Evolutionary conservation across 345 rosid genomes (phyloP).

Genomic region (Rubroshorea leprosula): DNA sequence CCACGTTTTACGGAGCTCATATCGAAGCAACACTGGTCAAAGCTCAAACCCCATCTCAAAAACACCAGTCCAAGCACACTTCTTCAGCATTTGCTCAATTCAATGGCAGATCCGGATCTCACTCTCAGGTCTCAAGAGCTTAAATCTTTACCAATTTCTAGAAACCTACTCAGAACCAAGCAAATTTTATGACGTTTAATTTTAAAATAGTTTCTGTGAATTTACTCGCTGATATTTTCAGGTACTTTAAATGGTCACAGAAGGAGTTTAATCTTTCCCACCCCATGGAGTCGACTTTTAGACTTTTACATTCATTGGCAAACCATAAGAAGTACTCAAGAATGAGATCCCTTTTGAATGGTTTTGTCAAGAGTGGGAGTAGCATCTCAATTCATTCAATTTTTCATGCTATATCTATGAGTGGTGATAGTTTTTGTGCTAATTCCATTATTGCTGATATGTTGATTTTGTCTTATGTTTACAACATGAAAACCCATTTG

Average conservation of each 20-base stretch:
- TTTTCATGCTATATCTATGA: slow-evolving; percentile 54
- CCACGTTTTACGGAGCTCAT: slow-evolving; percentile 34
- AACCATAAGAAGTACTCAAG: slow-evolving; percentile 45
- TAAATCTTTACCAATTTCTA: not conserved
- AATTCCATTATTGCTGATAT: slow-evolving; percentile 57
- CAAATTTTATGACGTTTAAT: not conserved
- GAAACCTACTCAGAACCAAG: not conserved
- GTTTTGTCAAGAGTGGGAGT: slow-evolving; percentile 36
- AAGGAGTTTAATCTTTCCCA: slow-evolving; percentile 34
- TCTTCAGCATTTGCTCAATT: slow-evolving; percentile 42
- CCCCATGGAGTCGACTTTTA: slow-evolving; percentile 41
- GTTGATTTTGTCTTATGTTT: slow-evolving; percentile 56
- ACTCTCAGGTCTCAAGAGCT: slow-evolving; percentile 27
- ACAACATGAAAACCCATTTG: slow-evolving; percentile 34
- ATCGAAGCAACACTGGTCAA: slow-evolving; percentile 59
- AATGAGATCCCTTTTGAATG: slow-evolving; percentile 58
- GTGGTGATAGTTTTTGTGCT: slow-evolving; percentile 40
- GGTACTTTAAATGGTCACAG: slow-evolving; percentile 52
- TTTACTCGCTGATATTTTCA: not conserved
- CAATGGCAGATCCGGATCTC: slow-evolving; percentile 47
- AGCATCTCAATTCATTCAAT: slow-evolving; percentile 40
- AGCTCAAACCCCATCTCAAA: slow-evolving; percentile 33
- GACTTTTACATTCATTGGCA: slow-evolving; percentile 42
- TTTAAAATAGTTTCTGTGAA: not conserved
- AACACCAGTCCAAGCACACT: slow-evolving; percentile 29